Evolutionary conservation across 1,284 basidiomycete genomes (phyloP).

Genomic region (Somion occarium): DNA sequence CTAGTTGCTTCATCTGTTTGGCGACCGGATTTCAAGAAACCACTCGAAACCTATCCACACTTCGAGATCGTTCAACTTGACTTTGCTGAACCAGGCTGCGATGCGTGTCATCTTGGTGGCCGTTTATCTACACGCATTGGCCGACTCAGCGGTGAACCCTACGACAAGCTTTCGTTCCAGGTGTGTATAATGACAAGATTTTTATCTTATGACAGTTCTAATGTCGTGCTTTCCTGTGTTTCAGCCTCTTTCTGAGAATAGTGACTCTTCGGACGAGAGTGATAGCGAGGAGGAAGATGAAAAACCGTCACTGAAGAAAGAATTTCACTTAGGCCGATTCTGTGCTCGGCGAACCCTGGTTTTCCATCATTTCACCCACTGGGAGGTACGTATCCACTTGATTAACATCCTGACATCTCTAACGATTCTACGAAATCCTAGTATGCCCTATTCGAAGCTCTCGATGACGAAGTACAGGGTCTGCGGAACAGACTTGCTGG

Average conservation of each 20-base stretch:
- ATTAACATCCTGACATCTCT: not conserved
- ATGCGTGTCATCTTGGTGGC: constrained; percentile 74
- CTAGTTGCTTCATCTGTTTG: constrained; percentile 78
- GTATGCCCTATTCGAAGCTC: constrained; percentile 53
- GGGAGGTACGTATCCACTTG: constrained; percentile 57
- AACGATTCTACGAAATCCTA: constrained; percentile 23
- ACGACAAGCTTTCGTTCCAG: constrained; percentile 57
- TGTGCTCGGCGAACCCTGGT: constrained; percentile 65
- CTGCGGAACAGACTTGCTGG: constrained; percentile 26
- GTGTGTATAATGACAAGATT: constrained; percentile 22
- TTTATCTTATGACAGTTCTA: not conserved
- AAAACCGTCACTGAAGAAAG: constrained; percentile 21
- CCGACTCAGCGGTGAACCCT: constrained; percentile 52
- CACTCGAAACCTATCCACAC: constrained; percentile 61
- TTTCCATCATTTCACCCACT: constrained; percentile 77
- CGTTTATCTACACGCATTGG: constrained; percentile 59
- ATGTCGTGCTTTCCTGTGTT: not conserved
- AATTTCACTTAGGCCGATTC: constrained; percentile 65
- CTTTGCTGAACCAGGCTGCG: constrained; percentile 60
- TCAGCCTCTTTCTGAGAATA: constrained; percentile 11
- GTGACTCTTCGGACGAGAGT: constrained; percentile 25
- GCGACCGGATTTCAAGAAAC: constrained; percentile 61
- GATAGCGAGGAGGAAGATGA: constrained; percentile 30
- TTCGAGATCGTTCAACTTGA: constrained; percentile 50
- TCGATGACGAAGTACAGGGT: constrained; percentile 52